Evolutionary conservation across 345 rosid species (phyloP), one percentile per base, ranked within the genome.

Genomic region (Boechera retrofracta): DNA sequence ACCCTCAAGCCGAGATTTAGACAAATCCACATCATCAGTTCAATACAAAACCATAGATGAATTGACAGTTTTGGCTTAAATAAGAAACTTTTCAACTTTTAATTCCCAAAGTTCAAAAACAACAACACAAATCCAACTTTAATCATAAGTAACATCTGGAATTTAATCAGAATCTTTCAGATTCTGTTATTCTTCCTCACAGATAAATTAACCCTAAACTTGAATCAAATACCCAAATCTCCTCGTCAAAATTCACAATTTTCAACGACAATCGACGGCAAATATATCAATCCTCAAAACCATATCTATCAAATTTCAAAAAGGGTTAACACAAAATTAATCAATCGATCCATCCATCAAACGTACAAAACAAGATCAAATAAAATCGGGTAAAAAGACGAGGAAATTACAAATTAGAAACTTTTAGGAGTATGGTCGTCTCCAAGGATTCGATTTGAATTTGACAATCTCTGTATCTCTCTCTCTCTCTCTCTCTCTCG

Each of bases 321-420:
- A 57, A 76, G 51, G 28, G 52, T 38, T 32, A 69, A 63, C 38
- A 73, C 62, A 67, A 63, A 45, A 18, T 1, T 38, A 36, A 24
- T 3, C 51, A 55, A 48, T 21, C 55, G 81, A 78, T 72, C 69
- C 29, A 78, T 72, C 69, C 29, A 48, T 36, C 53, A 63, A 45
- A 52, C 8, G 13, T 2, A 63, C 18, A 35, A 18, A 44, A 10
- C 2, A 38, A 64, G 31, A 67, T 57, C 63, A 24, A 31, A 47
- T 3, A 10, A 49, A 29, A 36, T 75, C 4, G 7, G 39, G 26
- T 39, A 56, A 44, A 21, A 57, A 79, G 83, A 70, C 31, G 73
- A 68, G 73, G 5, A 39, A 78, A 64, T 88, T 86, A 88, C 87
- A 67, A 77, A 80, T 64, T 58, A 77, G 72, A 78, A 61, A 53